Conservation (phyloP, 192 early-diverging fungal genomes). For the Fimicolochytrium jonesii region DNA sequence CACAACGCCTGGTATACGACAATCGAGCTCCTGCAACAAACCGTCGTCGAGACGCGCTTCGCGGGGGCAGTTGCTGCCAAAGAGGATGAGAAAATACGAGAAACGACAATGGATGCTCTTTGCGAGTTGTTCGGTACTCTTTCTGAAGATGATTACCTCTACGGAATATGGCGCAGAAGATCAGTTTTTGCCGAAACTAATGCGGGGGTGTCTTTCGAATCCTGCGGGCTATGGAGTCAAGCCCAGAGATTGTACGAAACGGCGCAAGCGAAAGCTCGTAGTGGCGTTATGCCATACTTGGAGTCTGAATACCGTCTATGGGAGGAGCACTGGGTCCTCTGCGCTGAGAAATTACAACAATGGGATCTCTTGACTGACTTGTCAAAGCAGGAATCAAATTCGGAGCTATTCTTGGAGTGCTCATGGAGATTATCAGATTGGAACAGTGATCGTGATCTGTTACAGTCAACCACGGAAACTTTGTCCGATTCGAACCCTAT, state of each 20-base stretch:
- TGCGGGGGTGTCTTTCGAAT: conserved; percentile 92
- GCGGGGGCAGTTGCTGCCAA: conserved; percentile 48
- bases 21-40: conserved; percentile 77
- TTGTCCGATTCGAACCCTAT: conserved; percentile 65
- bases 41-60: conserved; percentile 42
- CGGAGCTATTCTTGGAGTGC: conserved; percentile 83
- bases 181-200: conserved; percentile 91
- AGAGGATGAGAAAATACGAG: conserved; percentile 84
- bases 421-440: conserved; percentile 96
- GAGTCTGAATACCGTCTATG: conserved; percentile 96
- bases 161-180: conserved; percentile 86
- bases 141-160: conserved; percentile 91
- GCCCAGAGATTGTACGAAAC: conserved; percentile 89
- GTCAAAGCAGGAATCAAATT: conserved; percentile 82
- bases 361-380: conserved; percentile 97
- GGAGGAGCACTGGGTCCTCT: conserved; percentile 96
- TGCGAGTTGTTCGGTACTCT: conserved; percentile 77
- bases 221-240: conserved; percentile 86
- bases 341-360: conserved; percentile 87
- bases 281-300: conserved; percentile 77
- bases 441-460: conserved; percentile 70
- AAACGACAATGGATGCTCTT: conserved; percentile 86
- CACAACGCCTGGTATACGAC: conserved; percentile 92
- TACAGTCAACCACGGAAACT: conserved; percentile 64
- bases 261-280: conserved; percentile 88